phyloP scores from a whole-genome alignment of 1,284 basidiomycete genomes.

The Lignosus rhinocerotis region DNA sequence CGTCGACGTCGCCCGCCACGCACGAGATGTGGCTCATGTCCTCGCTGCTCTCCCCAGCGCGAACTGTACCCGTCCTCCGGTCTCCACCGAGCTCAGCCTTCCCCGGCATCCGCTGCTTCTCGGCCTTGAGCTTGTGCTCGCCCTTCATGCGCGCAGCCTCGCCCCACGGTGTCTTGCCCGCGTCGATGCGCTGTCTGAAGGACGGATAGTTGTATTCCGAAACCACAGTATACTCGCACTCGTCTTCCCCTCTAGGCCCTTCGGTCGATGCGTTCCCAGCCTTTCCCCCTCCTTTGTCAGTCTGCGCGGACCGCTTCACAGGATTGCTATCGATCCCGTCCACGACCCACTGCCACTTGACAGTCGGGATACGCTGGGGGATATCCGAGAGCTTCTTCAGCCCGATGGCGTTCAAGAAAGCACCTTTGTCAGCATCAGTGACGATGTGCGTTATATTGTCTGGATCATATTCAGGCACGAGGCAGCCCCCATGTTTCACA shows the following conservation, averaged over 20 bases:
- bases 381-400: conserved; percentile 53
- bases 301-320: conserved; percentile 2
- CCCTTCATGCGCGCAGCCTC: conserved; percentile 3
- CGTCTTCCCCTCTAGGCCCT: conserved; percentile 31
- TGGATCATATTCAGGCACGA: conserved; percentile 57
- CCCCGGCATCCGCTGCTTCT: background rate
- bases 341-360: conserved; percentile 63
- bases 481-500: conserved; percentile 52
- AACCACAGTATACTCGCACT: conserved; percentile 30
- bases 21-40: conserved; percentile 27
- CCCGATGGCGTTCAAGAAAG: conserved; percentile 41
- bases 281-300: conserved; percentile 1
- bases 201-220: conserved; percentile 47
- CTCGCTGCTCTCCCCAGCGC: conserved; percentile 5
- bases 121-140: background rate
- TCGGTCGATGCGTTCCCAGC: background rate
- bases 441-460: conserved; percentile 62
- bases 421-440: conserved; percentile 42
- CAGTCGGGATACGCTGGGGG: conserved; percentile 59
- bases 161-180: conserved; percentile 28
- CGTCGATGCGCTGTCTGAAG: conserved; percentile 48
- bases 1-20: conserved; percentile 8
- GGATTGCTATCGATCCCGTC: conserved; percentile 13
- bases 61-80: background rate
- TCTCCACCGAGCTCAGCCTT: conserved; percentile 1